Evolutionary conservation across 129 eudicot genomes (phyloP), one percentile per base, ranked within the genome.

Genomic region (Glebionis coronaria): DNA sequence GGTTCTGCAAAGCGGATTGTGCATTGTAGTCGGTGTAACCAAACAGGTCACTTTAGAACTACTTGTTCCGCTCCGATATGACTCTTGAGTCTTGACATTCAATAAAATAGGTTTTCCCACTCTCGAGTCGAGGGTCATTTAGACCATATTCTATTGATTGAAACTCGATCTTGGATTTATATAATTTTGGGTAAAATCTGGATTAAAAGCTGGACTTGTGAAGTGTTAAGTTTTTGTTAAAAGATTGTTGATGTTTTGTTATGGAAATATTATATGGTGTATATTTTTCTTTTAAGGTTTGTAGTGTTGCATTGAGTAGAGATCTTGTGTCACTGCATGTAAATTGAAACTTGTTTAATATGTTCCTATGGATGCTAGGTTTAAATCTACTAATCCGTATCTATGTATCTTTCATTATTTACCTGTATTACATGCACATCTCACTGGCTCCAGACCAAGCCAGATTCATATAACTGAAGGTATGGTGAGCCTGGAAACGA

Each of bases 21-120:
- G 69, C 94, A 79, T 78, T 90, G 97, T 61, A 86, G 97, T 72
- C 88, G 97, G 13, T 90, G 97, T 72, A 79, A 90, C 38, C 97
- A 90, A 69, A 83, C 93, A 3, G 97, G 97, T 9, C 97, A 90
- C 66, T 90, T 90, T 57, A 75, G 97, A 67, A 90, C 94, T n/a
- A 90, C 97, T 12, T 90, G 97, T 73, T 81, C 93, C 11, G 85
- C 97, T 21, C 97, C 97, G 18, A 83, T 90, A 16, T 90, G 73
- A 74, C 38, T 12, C 35, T 2, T 45, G 66, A 56, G 42, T 20
- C 6, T 28, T 66, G 38, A 31, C 35, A 12, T 14, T 16, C 54
- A 4, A 12, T 49, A 49, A 49, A 49, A 18, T 18, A 15, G 20
- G 40, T 35, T 35, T 35, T 35, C 40, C 40, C 40, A 9, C 40